Evolutionary conservation across 805 yeast species (phyloP).

Genomic region (Barnettozyma sp.): DNA sequence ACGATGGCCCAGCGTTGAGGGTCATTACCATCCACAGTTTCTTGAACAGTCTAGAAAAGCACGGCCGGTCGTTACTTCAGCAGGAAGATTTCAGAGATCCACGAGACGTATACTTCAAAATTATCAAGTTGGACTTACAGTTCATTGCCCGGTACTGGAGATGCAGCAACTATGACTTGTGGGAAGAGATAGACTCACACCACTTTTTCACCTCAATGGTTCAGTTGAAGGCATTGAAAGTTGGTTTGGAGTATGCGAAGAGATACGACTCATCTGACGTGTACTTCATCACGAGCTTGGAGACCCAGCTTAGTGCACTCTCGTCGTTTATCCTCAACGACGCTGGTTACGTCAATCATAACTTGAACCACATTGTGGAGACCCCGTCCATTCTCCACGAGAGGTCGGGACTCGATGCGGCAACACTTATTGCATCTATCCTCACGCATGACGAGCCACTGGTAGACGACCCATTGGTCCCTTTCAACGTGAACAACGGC

Average conservation of each 20-base stretch:
- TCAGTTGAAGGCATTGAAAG: slow-evolving; percentile 61
- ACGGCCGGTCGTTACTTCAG: slow-evolving; percentile 26
- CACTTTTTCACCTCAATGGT: slow-evolving; percentile 78
- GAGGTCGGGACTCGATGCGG: slow-evolving; percentile 75
- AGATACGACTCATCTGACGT: slow-evolving; percentile 27
- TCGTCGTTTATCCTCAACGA: slow-evolving; percentile 24
- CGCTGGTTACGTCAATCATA: slow-evolving; percentile 31
- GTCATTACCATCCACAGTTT: slow-evolving; percentile 56
- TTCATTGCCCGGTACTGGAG: slow-evolving; percentile 61
- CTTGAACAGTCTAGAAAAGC: slow-evolving; percentile 35
- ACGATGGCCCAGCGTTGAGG: slow-evolving; percentile 90
- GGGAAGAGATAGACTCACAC: slow-evolving; percentile 79
- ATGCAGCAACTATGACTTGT: slow-evolving; percentile 68
- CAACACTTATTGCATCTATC: slow-evolving; percentile 44
- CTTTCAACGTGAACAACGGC: slow-evolving; percentile 55
- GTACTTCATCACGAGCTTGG: slow-evolving; percentile 17
- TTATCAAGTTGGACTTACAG: slow-evolving; percentile 63
- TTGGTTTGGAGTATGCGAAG: slow-evolving; percentile 42
- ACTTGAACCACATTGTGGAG: slow-evolving; percentile 57
- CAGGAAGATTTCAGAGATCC: slow-evolving; percentile 25
- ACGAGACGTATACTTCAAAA: slow-evolving; percentile 36
- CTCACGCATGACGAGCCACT: slow-evolving; percentile 42
- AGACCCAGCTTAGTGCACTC: slow-evolving; percentile 21
- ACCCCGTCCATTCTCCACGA: slow-evolving; percentile 45
- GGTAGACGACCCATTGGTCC: slow-evolving; percentile 34